Evolutionary conservation across 169 alveolate genomes (phyloP).

Genomic region (Plasmodium gonderi): DNA sequence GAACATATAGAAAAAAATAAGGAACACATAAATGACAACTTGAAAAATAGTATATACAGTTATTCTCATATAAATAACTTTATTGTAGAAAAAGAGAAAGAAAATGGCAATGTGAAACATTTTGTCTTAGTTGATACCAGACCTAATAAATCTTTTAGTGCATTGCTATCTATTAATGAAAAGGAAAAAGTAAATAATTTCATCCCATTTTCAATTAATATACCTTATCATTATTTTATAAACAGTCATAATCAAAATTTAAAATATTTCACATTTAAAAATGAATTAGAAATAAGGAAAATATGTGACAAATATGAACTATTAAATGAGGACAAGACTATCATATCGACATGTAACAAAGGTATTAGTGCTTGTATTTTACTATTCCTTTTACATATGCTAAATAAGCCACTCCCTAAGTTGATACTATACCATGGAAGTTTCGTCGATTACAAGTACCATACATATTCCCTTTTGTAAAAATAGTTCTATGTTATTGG

Average conservation of each 20-base stretch:
- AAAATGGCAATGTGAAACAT: not conserved
- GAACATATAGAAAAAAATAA: conserved; percentile 33
- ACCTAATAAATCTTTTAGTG: conserved; percentile 28
- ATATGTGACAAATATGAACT: conserved; percentile 31
- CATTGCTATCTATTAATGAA: conserved; percentile 12
- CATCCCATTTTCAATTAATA: conserved; percentile 41
- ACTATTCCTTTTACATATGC: conserved; percentile 18
- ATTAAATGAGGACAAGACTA: conserved; percentile 18
- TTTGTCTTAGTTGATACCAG: conserved; percentile 33
- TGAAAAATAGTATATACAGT: conserved; percentile 28
- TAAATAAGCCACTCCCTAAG: conserved; percentile 30
- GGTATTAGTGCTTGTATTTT: conserved; percentile 59
- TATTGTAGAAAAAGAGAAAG: not conserved
- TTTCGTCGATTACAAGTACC: conserved; percentile 20
- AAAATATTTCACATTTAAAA: conserved; percentile 62
- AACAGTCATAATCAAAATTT: conserved; percentile 8
- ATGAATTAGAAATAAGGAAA: conserved; percentile 10
- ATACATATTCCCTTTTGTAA: not conserved
- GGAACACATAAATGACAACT: not conserved
- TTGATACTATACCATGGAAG: conserved; percentile 39
- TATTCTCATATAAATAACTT: conserved; percentile 41
- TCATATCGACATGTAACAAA: conserved; percentile 24
- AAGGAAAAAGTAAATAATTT: conserved; percentile 21
- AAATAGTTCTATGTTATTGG: not conserved
- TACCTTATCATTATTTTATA: conserved; percentile 57